phyloP scores from a whole-genome alignment of 2,329 filamentous ascomycete species.

The Tolypocladium paradoxum region DNA sequence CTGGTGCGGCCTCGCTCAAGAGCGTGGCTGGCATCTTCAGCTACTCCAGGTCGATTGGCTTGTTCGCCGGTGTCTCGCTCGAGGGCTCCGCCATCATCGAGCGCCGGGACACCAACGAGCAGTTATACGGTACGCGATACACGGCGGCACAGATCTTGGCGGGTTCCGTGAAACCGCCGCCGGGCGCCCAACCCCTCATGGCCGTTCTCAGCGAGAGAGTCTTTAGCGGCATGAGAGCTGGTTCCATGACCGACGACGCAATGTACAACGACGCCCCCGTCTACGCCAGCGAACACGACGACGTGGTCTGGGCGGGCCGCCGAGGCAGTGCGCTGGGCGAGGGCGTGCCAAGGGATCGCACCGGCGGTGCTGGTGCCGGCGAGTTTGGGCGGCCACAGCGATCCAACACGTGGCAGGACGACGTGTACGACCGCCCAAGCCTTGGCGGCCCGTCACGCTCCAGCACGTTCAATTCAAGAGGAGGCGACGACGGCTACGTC shows the following conservation, averaged over 20 bases:
- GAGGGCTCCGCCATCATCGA: conserved; percentile 92
- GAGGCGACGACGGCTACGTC: conserved; percentile 38
- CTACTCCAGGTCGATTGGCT: conserved; percentile 94
- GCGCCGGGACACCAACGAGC: conserved; percentile 91
- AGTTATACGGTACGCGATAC: conserved; percentile 76
- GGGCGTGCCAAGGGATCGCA: conserved; percentile 31
- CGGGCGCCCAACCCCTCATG: conserved; percentile 76
- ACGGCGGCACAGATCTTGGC: conserved; percentile 74
- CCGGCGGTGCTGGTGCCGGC: conserved; percentile 29
- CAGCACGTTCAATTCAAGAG: conserved; percentile 36
- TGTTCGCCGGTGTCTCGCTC: conserved; percentile 90
- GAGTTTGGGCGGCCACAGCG: conserved; percentile 48
- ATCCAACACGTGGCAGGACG: conserved; percentile 64
- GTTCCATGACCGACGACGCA: conserved; percentile 36
- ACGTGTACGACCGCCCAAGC: conserved; percentile 55
- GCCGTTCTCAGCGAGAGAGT: conserved; percentile 72
- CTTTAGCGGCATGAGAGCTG: conserved; percentile 57
- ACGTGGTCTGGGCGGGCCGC: conserved; percentile 73
- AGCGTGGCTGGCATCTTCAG: conserved; percentile 88
- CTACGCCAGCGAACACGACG: conserved; percentile 74
- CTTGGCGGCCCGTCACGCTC: conserved; percentile 34
- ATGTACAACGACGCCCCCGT: conserved; percentile 94
- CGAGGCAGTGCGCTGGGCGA: conserved; percentile 62
- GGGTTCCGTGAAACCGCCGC: conserved; percentile 67
- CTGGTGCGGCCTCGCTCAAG: conserved; percentile 82